Evolutionary conservation across 2,329 filamentous ascomycete species (phyloP), one percentile per base, ranked within the genome.

Genomic region (Stachybotrys chartarum): DNA sequence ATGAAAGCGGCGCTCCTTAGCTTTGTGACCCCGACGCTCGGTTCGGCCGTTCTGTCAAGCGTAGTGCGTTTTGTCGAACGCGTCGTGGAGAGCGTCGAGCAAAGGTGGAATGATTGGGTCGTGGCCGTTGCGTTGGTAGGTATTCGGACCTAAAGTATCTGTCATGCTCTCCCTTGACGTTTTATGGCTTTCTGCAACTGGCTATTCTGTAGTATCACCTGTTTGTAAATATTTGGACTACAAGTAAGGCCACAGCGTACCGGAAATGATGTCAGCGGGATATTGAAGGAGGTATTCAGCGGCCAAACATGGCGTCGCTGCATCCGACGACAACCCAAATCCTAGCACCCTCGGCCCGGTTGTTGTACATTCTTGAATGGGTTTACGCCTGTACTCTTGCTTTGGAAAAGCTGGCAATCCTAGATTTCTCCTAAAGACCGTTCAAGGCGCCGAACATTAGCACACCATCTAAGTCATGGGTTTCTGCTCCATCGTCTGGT

Each of bases 371-470:
- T 7, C 24, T 50, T 12, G 61, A 62, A 51, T 52, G 61, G 7
- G 48, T 57, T 31, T 69, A 69, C 50, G 60, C 62, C 0, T 63
- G 57, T 5, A 64, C 66, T 0, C 62, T 70, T 10, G 64, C 60
- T 3, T 63, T 61, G 1, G 60, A 61, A 10, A 69, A 70, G 49
- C 30, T 68, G 7, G 56, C 66, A 3, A 64, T 69, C 1, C 54
- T 70, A 0, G 60, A 53, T 10, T 64, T 70, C 5, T 70, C 69
- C 58, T 68, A 63, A 62, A 61, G 66, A 3, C 51, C 69, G 1
- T 70, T 69, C 50, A 55, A 58, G 6, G 57, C 60, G 1, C 58
- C 66, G 0, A 57, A 55, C 5, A 68, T 69, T 56, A 61, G 14
- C 58, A 64, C 7, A 59, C 65, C 6, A 67, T 69, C 14, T 51